A percentile compares a stretch with the other conserved stretches of the same genome.
Conservation (phyloP, 2,329 filamentous ascomycete species). For the Colletotrichum trifolii region DNA sequence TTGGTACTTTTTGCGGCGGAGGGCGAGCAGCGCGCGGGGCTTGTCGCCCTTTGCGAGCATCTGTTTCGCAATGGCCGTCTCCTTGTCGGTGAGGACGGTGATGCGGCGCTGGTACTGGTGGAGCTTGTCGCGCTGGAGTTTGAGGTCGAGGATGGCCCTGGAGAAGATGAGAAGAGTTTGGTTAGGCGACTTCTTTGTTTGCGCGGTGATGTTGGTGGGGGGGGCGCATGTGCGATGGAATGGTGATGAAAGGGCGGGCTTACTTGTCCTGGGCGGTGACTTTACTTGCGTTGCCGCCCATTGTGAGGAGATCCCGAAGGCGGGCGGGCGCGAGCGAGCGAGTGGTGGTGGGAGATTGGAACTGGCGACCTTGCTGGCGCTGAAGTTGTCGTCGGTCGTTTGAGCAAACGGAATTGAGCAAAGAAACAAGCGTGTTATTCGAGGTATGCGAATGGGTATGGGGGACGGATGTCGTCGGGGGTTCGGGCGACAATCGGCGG, state of each 20-base stretch:
- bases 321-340: too few relatives aligned
- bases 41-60: slow-evolving; percentile 86
- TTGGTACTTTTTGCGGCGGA: slow-evolving; percentile 97
- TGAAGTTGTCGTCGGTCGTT: too few relatives aligned
- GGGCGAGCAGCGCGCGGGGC: slow-evolving; percentile 82
- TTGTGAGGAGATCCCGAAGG: slow-evolving; percentile 41
- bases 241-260: slow-evolving; percentile 40
- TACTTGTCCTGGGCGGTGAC: slow-evolving; percentile 86
- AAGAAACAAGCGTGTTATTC: background rate
- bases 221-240: background rate
- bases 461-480: slow-evolving; percentile 21
- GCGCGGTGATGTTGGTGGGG: too few relatives aligned
- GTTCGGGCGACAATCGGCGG: slow-evolving; percentile 20
- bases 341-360: too few relatives aligned
- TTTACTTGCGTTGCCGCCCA: slow-evolving; percentile 68
- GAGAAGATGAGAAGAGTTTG: slow-evolving; percentile 1
- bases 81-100: slow-evolving; percentile 83
- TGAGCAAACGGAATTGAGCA: too few relatives aligned
- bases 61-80: slow-evolving; percentile 86
- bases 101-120: slow-evolving; percentile 96
- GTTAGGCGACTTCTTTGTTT: background rate
- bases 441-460: too few relatives aligned
- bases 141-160: slow-evolving; percentile 97
- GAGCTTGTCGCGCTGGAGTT: slow-evolving; percentile 95
- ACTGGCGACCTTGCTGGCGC: too few relatives aligned